Conservation (phyloP, 257 asterid species). For the Scutellaria minor region DNA sequence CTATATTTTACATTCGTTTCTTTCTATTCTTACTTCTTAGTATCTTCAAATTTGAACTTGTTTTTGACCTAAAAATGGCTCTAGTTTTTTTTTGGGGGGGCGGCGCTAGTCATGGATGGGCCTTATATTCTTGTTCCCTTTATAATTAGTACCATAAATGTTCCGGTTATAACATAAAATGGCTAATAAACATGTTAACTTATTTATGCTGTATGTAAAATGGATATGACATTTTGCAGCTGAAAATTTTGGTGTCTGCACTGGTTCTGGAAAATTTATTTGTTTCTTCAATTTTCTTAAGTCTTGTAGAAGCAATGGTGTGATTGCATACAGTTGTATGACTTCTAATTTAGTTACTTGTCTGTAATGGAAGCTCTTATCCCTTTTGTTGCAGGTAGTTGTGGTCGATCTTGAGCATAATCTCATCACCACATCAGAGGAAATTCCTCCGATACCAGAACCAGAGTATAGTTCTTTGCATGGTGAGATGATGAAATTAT, state of each 20-base stretch:
- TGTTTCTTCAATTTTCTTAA: not conserved
- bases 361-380: constrained; percentile 20
- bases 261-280: not conserved
- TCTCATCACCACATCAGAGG: constrained; percentile 87
- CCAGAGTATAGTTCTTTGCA: constrained; percentile 86
- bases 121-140: too few relatives aligned
- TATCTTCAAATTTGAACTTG: not conserved
- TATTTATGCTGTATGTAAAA: constrained; percentile 5
- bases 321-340: constrained; percentile 1
- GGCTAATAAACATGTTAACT: constrained; percentile 15
- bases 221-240: constrained; percentile 11
- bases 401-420: constrained; percentile 95
- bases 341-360: constrained; percentile 9
- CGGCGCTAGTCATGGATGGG: not conserved
- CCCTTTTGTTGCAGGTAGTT: constrained; percentile 70
- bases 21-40: not conserved
- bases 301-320: not conserved
- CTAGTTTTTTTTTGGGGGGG: not conserved
- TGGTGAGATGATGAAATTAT: constrained; percentile 68
- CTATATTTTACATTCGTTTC: not conserved
- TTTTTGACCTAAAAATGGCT: constrained; percentile 7
- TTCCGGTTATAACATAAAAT: not conserved
- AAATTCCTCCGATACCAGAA: constrained; percentile 91
- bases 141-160: constrained; percentile 18
- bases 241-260: constrained; percentile 15